phyloP scores from a whole-genome alignment of 768 basidiomycete genomes.

The Lactifluus hygrophoroides region DNA sequence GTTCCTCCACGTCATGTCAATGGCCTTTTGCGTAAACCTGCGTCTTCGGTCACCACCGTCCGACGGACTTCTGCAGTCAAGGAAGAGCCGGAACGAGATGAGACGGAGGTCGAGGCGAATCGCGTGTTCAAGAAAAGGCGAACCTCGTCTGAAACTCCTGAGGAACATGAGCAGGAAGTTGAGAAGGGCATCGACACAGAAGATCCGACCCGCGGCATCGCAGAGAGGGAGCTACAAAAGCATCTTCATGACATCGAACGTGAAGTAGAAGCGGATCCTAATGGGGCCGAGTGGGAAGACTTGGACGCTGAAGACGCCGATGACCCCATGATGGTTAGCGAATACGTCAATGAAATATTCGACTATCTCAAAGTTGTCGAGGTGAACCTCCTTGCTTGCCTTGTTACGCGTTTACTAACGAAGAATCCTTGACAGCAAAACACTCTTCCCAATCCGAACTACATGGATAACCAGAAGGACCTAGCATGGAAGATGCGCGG shows the following conservation, averaged over 20 bases:
- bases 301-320: constrained; percentile 86
- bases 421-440: constrained; percentile 37
- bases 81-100: constrained; percentile 28
- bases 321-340: constrained; percentile 94
- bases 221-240: constrained; percentile 28
- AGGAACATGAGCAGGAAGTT: constrained; percentile 30
- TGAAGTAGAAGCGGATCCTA: constrained; percentile 57
- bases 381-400: constrained; percentile 35
- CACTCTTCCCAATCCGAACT: constrained; percentile 76
- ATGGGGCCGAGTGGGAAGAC: constrained; percentile 74
- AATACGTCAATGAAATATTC: constrained; percentile 93
- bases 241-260: constrained; percentile 29
- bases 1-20: constrained; percentile 25
- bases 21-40: constrained; percentile 15
- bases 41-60: neutral
- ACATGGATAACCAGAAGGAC: constrained; percentile 78
- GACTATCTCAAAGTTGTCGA: constrained; percentile 81
- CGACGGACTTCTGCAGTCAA: constrained; percentile 1
- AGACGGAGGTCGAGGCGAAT: constrained; percentile 43
- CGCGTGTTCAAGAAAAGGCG: constrained; percentile 68
- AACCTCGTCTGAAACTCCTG: constrained; percentile 56
- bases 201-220: constrained; percentile 30
- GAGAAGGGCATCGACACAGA: constrained; percentile 35
- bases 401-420: constrained; percentile 14
- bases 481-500: constrained; percentile 86